Evolutionary conservation across 768 basidiomycete genomes (phyloP), one percentile per base, ranked within the genome.

Genomic region (Neoboletus magnificus): DNA sequence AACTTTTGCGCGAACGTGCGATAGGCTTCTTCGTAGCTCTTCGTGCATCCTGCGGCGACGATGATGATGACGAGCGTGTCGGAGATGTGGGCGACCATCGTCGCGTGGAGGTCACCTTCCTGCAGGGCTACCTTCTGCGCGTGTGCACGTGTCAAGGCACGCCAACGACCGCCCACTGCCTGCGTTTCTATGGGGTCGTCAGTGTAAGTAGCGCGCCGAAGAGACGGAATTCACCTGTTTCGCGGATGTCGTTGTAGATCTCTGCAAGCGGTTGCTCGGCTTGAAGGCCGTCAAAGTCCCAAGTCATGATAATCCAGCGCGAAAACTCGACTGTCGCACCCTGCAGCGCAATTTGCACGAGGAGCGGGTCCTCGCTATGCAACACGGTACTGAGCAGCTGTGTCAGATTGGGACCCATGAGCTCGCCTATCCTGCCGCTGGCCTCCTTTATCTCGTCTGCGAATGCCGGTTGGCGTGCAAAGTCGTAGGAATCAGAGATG

Each of bases 91-190:
- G 79, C 66, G 39, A 80, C 77, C 59, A 77, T 72, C 4, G 71
- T 69, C n/a, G 58, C 58, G 46, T 73, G 64, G 47, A 66, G 58
- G 55, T 70, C 66, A 27, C 66, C 64, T 20, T 72, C 71, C n/a
- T 69, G 70, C 3, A 72, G 57, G 20, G 63, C 64, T 2, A 62
- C 61, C 41, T 64, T 64, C 42, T 76, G 65, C 20, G 78, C 74
- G 50, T 82, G 79, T 27, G 71, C 68, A 48, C 78, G 73, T 27
- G 83, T 84, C 58, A 84, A 57, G 25, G 82, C 76, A 54, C 82
- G 76, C 82, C 82, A 84, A 27, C 78, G 73, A 47, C 81, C 83
- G 16, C 82, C 76, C 29, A 80, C 74, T 1, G 77, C 73, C 65
- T 82, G 82, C 27, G 75, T 72, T 62, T 83, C 82, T 81, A 50